Evolutionary conservation across 768 basidiomycete genomes (phyloP), one percentile per base, ranked within the genome.

Genomic region (Auriculariales sp.): DNA sequence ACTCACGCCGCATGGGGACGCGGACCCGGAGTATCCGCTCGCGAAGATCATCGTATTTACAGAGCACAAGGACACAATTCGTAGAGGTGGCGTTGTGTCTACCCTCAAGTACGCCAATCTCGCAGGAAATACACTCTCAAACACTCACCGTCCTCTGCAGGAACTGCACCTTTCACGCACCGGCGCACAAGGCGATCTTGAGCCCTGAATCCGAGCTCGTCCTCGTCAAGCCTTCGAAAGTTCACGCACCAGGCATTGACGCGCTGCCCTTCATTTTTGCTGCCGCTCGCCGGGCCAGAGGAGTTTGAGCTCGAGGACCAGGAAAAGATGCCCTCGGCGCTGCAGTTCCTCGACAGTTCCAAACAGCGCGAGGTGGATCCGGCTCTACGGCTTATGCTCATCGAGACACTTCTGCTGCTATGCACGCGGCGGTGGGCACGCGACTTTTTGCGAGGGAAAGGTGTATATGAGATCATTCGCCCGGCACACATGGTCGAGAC

Each of bases 301-400:
- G 95, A 98, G 64, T 81, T 88, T 52, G 92, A 95, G 50, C 71
- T 94, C 1, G 93, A 97, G 84, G 88, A 89, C 34, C 85, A 90
- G 69, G 95, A 99, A 56, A 79, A 78, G 35, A 72, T 99, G 0
- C 91, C 84, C 0, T 67, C 78, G 11, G 75, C 83, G 0, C 70
- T 97, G 10, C 95, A 99, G 62, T 84, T 98, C 66, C 75, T 95
- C 3, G 86, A 89, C 1, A 70, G 80, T 0, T 79, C 80, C 10
- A 99, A 99, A 64, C 74, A 66, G 50, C 78, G 95, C 28, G 95
- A 99, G 59, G 59, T 71, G 2, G 92, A 98, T 59, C 56, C 78
- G 0, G 74, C 69, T 2, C 71, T 97, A 45, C 79, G 94, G 0
- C 67, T 88, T 46, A 88, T 79, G 25, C 83, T 86, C 57, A 69